Base-by-base conservation (phyloP, 1,284 basidiomycete species). In the Golubevia sp. region DNA sequence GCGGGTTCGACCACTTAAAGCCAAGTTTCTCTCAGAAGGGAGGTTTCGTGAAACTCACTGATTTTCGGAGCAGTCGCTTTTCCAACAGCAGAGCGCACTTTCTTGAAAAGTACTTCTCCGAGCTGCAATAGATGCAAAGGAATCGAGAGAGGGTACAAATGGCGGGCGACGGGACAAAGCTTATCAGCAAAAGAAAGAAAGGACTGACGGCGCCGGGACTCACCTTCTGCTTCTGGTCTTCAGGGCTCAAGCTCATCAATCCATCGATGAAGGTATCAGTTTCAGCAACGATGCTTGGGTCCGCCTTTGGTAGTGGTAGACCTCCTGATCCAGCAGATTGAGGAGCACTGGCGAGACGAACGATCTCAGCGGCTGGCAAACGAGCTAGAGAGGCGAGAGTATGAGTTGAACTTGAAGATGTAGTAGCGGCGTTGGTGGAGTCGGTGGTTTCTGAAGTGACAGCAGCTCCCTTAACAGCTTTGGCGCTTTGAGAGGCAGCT, bases 221-320 rank as follows among this genome's bases (percentile, higher is more conserved):
- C 26, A 94, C 84, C 69, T 88, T 86, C 80, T 95, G 93, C 84
- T 95, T 95, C 86, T 91, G 91, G 68, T 86, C 85, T 64, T 89
- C 88, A 25, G 87, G 73, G 1, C 89, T 86, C 84, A 90, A 89
- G 60, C 88, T 88, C 59, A 87, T 76, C 20, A 95, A 78, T 48
- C 87, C 85, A 75, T 94, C 90, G 64, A 94, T 87, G 80, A 93
- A 94, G 57, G 89, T 88, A 73, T 92, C 89, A 5, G 92, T 94
- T 1, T 88, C 88, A 74, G 88, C 58, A 55, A 90, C 85, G 1
- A 91, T 88, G 23, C 88, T 77, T 0, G 89, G 87, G 81, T 93
- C 92, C 2, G 88, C 87, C 84, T 91, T 91, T 24, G 89, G 87
- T 54, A 92, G 73, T 1, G 89, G 90, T 56, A 92, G 84, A 2